These are phyloP conservation scores for Suhomyces taliae DNA, from an alignment of 1,139 yeast species.

Conservation along the genomic window DNA sequence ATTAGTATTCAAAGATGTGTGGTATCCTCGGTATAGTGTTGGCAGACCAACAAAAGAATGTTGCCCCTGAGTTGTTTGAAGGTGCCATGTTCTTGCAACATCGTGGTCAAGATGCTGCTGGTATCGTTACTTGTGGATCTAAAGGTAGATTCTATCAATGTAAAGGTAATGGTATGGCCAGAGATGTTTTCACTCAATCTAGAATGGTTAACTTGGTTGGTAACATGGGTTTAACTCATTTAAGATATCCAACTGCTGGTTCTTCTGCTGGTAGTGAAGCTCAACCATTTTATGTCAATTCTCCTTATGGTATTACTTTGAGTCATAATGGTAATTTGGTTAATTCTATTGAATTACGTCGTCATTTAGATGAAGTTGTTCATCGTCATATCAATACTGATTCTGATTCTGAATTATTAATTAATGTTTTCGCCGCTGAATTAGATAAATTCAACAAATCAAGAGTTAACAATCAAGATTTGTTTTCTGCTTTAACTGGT, in stretches of 20 bases:
- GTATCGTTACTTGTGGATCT: slow-evolving; percentile 93
- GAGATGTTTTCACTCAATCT: slow-evolving; percentile 88
- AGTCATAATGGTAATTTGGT: slow-evolving; percentile 95
- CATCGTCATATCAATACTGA: slow-evolving; percentile 98
- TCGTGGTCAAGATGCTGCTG: slow-evolving; percentile 99
- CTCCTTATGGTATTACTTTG: slow-evolving; percentile 90
- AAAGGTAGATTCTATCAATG: slow-evolving; percentile 95
- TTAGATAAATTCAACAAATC: slow-evolving; percentile 89
- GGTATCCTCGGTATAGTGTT: slow-evolving; percentile 89
- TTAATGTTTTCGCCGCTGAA: slow-evolving; percentile 89
- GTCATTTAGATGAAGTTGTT: slow-evolving; percentile 85
- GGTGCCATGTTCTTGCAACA: slow-evolving; percentile 94
- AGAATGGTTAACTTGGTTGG: slow-evolving; percentile 83
- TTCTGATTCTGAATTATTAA: slow-evolving; percentile 86
- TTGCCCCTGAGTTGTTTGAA: slow-evolving; percentile 88
- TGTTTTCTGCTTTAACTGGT: slow-evolving; percentile 81
- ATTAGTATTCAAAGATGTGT: slow-evolving; percentile 57
- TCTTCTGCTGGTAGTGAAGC: slow-evolving; percentile 96
- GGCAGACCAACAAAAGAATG: slow-evolving; percentile 71
- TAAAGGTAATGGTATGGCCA: slow-evolving; percentile 98
- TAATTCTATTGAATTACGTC: slow-evolving; percentile 73
- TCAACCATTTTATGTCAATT: slow-evolving; percentile 96
- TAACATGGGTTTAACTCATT: slow-evolving; percentile 92
- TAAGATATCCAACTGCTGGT: slow-evolving; percentile 99
- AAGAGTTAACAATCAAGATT: slow-evolving; percentile 88